Conservation (phyloP, 2,329 filamentous ascomycete genomes). For the Claviceps citrina region DNA sequence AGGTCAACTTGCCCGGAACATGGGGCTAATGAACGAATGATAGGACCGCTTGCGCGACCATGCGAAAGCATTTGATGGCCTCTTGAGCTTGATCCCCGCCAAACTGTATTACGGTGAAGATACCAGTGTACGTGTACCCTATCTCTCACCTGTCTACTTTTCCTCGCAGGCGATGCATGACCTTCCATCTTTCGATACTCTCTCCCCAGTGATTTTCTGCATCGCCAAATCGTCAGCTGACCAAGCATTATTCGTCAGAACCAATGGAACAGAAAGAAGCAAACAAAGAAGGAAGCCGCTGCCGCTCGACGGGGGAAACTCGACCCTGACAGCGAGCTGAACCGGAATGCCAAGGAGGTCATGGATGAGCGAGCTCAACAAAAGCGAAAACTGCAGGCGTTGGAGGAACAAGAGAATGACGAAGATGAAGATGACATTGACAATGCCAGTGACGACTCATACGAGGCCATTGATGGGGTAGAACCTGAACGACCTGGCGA, state of each 20-base stretch:
- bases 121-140: conserved; percentile 49
- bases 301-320: conserved; percentile 77
- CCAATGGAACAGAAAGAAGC: conserved; percentile 88
- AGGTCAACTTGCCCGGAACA: background rate
- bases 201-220: background rate
- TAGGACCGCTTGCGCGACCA: conserved; percentile 43
- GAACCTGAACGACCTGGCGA: conserved; percentile 47
- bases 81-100: conserved; percentile 76
- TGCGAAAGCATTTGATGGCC: conserved; percentile 67
- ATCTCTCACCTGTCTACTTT: background rate
- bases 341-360: conserved; percentile 76
- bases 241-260: conserved; percentile 37
- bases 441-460: conserved; percentile 26
- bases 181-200: background rate
- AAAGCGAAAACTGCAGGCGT: conserved; percentile 64
- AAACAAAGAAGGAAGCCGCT: conserved; percentile 76
- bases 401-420: conserved; percentile 30
- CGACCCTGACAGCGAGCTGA: conserved; percentile 69
- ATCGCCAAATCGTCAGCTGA: background rate
- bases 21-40: conserved; percentile 7
- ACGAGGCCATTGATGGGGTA: conserved; percentile 35
- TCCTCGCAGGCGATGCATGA: background rate
- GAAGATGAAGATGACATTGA: conserved; percentile 27
- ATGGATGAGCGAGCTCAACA: conserved; percentile 66
- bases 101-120: conserved; percentile 85